These are phyloP conservation scores for Orbilia brochopaga DNA, from an alignment of 2,329 filamentous ascomycete species.

Conservation along the genomic window DNA sequence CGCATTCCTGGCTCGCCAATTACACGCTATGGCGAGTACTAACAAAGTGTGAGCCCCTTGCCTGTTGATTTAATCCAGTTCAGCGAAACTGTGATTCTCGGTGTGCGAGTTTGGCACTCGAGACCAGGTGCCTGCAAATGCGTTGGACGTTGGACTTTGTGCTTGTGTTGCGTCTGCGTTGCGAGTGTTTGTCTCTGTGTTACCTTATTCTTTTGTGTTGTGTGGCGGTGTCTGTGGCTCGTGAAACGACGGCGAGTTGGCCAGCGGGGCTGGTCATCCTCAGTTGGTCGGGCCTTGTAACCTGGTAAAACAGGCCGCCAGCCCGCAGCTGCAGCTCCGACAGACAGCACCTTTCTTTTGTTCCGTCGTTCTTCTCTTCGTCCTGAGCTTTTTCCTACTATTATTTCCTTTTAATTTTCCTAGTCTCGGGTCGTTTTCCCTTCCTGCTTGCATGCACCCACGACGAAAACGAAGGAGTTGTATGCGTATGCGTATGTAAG, in stretches of 20 bases:
- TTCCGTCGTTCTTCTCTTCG: neutral
- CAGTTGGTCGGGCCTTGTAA: too few relatives aligned
- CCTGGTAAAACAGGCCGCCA: neutral
- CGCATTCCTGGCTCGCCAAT: too few relatives aligned
- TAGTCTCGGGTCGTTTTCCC: too few relatives aligned
- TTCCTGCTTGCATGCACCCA: neutral
- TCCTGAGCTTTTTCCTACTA: too few relatives aligned
- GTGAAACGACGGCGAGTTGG: conserved; percentile 2
- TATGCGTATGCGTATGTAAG: too few relatives aligned
- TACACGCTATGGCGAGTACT: too few relatives aligned
- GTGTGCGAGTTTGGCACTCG: too few relatives aligned
- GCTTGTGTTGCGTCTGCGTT: neutral
- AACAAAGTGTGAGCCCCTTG: too few relatives aligned
- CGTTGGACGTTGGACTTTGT: neutral
- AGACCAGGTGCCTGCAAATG: neutral
- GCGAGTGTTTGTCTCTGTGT: conserved; percentile 14
- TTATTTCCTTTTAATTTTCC: too few relatives aligned
- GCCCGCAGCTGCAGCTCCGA: neutral
- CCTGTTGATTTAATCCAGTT: too few relatives aligned
- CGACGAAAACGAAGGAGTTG: neutral
- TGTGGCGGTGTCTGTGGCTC: conserved; percentile 9
- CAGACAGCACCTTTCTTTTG: neutral
- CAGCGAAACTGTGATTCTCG: too few relatives aligned
- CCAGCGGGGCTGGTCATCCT: neutral
- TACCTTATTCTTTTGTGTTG: conserved; percentile 19